Conservation (phyloP, 75 land plant species). For the Pinus taeda region DNA sequence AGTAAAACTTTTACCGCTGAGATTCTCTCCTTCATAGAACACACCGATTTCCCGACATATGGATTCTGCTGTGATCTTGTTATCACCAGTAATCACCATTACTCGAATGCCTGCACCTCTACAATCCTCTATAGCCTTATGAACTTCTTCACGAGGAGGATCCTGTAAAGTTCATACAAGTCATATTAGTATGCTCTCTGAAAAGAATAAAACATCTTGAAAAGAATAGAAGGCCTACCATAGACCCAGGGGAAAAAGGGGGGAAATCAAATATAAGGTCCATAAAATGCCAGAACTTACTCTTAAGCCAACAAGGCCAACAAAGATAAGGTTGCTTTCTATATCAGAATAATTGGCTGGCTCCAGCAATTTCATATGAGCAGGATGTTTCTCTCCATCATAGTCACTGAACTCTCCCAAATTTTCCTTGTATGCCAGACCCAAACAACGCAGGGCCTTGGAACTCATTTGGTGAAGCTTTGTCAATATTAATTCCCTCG, state of each 20-base stretch:
- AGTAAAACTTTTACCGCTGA: conserved; percentile 65
- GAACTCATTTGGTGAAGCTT: conserved; percentile 68
- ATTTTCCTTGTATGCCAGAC: conserved; percentile 85
- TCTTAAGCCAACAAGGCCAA: conserved; percentile 80
- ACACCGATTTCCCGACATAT: conserved; percentile 78
- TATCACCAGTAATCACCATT: conserved; percentile 95
- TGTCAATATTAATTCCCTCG: conserved; percentile 39
- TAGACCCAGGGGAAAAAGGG: neutral
- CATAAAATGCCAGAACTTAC: conserved; percentile 34
- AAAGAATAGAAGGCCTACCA: conserved; percentile 2
- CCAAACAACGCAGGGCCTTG: conserved; percentile 83
- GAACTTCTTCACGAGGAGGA: conserved; percentile 90
- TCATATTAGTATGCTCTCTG: neutral
- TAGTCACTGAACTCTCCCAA: conserved; percentile 67
- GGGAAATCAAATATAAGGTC: neutral
- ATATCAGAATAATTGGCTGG: conserved; percentile 60
- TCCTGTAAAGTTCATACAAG: conserved; percentile 41
- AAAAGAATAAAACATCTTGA: neutral
- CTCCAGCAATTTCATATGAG: conserved; percentile 74
- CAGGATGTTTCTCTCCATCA: conserved; percentile 63
- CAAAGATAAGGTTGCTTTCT: conserved; percentile 78
- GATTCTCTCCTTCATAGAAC: conserved; percentile 49
- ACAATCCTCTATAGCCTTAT: conserved; percentile 77
- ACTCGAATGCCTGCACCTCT: conserved; percentile 79
- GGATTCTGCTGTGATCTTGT: conserved; percentile 91